These are phyloP conservation scores for Orbilia oligospora DNA, from an alignment of 2,329 filamentous ascomycete genomes.

Conservation along the genomic window DNA sequence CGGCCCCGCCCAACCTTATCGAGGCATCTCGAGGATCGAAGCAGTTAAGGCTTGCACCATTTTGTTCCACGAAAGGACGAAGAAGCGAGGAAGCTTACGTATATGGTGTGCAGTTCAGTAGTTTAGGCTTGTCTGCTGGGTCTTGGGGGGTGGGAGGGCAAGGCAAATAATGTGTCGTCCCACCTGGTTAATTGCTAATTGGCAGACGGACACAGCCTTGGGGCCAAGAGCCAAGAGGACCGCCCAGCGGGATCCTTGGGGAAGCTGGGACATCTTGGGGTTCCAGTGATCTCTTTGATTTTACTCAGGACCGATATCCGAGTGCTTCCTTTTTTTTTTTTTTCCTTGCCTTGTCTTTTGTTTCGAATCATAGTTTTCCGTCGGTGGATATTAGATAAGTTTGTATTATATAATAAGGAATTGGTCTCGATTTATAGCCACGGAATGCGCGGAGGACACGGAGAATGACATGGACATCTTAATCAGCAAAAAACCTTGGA, in stretches of 20 bases:
- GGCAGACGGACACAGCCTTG: constrained; percentile 51
- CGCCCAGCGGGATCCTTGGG: constrained; percentile 54
- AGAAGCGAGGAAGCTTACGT: constrained; percentile 59
- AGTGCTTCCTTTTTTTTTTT: neutral
- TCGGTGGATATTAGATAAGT: constrained; percentile 6
- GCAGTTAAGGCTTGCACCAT: constrained; percentile 37
- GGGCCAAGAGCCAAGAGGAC: constrained; percentile 44
- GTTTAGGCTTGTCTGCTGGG: constrained; percentile 38
- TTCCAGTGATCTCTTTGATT: constrained; percentile 19
- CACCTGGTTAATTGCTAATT: constrained; percentile 55
- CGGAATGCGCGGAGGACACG: constrained; percentile 9
- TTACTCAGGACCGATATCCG: constrained; percentile 29
- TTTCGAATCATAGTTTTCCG: constrained; percentile 13
- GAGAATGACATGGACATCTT: constrained; percentile 7
- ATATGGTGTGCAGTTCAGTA: constrained; percentile 41
- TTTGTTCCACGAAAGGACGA: constrained; percentile 51
- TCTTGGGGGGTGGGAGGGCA: constrained; percentile 15
- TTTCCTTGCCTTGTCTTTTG: too few species aligned
- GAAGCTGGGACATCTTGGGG: constrained; percentile 40
- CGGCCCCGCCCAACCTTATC: constrained; percentile 60
- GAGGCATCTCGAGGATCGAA: constrained; percentile 49
- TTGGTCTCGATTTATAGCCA: neutral
- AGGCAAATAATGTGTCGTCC: constrained; percentile 24
- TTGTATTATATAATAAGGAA: too few species aligned
- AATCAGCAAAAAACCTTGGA: constrained; percentile 17